A percentile compares a stretch with the other conserved stretches of the same genome.
phyloP scores from a whole-genome alignment of 768 basidiomycete genomes.

The Termitomyces sp. region DNA sequence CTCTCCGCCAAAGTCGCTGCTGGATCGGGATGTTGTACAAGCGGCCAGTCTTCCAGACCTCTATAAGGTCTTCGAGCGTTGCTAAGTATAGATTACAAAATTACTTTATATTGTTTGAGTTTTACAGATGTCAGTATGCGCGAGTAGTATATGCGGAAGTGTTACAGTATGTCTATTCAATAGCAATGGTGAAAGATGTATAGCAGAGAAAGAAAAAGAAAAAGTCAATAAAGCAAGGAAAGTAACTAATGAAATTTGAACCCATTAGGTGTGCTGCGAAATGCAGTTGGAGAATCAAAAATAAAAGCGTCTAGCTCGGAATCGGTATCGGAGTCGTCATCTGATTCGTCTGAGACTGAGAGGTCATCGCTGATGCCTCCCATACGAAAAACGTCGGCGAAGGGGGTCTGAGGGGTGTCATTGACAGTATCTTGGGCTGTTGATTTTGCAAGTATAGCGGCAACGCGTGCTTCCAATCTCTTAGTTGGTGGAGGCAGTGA shows the following conservation, averaged over 20 bases:
- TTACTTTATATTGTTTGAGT: slow-evolving; percentile 9
- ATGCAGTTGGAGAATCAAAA: slow-evolving; percentile 49
- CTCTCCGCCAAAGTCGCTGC: slow-evolving; percentile 55
- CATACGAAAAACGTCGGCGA: slow-evolving; percentile 70
- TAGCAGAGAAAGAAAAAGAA: background rate
- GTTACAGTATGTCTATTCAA: slow-evolving; percentile 18
- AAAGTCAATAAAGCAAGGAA: background rate
- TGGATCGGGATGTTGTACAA: slow-evolving; percentile 76
- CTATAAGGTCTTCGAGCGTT: slow-evolving; percentile 93
- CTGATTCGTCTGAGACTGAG: slow-evolving; percentile 30
- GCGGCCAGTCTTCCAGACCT: slow-evolving; percentile 88
- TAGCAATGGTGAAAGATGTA: slow-evolving; percentile 11
- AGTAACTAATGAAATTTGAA: slow-evolving; percentile 27
- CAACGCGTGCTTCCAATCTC: slow-evolving; percentile 71
- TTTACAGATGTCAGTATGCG: slow-evolving; percentile 16
- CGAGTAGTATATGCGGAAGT: slow-evolving; percentile 4
- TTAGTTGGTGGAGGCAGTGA: slow-evolving; percentile 45
- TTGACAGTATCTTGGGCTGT: slow-evolving; percentile 44
- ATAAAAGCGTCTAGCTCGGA: slow-evolving; percentile 58
- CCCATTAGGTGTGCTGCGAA: slow-evolving; percentile 44
- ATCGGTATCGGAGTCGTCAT: slow-evolving; percentile 43
- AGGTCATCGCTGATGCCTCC: slow-evolving; percentile 26
- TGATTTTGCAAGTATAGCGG: slow-evolving; percentile 81
- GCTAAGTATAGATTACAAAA: slow-evolving; percentile 36
- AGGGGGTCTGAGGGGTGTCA: slow-evolving; percentile 74